These are phyloP conservation scores for Clavispora vitiphila DNA, from an alignment of 805 yeast genomes.

Conservation along the genomic window DNA sequence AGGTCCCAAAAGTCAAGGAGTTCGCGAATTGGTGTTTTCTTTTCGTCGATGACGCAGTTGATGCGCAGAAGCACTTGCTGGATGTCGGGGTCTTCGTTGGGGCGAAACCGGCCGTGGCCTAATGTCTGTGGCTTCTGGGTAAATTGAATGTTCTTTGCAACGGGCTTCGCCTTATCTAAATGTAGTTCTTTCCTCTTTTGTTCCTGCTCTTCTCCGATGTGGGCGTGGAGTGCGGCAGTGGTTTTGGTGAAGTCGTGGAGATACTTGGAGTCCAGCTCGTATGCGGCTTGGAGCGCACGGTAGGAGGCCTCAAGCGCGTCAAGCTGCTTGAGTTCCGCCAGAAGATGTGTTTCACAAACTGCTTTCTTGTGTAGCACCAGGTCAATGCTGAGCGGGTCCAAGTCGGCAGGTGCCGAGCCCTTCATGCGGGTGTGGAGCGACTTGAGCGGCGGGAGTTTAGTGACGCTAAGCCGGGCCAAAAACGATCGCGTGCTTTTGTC, in stretches of 20 bases:
- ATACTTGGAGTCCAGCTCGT: slow-evolving; percentile 30
- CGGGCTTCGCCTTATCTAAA: not conserved
- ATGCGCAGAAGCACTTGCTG: slow-evolving; percentile 1
- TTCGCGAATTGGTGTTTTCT: slow-evolving; percentile 1
- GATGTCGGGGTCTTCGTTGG: slow-evolving; percentile 11
- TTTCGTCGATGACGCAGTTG: not conserved
- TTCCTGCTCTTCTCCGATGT: slow-evolving; percentile 6
- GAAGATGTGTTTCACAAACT: slow-evolving; percentile 28
- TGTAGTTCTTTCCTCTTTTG: slow-evolving; percentile 4
- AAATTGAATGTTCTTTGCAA: not conserved
- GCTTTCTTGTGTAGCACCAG: slow-evolving; percentile 10
- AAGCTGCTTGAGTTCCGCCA: slow-evolving; percentile 37
- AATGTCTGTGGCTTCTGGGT: not conserved
- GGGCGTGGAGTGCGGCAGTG: slow-evolving; percentile 3
- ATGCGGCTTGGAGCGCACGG: slow-evolving; percentile 17
- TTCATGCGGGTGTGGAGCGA: slow-evolving; percentile 11
- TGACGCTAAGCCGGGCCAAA: slow-evolving; percentile 11
- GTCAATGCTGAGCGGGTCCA: slow-evolving; percentile 12
- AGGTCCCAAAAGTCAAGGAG: slow-evolving; percentile 10
- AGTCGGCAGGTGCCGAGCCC: slow-evolving; percentile 6
- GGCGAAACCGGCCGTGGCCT: slow-evolving; percentile 8
- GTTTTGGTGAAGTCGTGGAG: slow-evolving; percentile 23
- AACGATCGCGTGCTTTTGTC: slow-evolving; percentile 10
- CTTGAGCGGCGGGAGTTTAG: slow-evolving; percentile 14
- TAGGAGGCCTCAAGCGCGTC: slow-evolving; percentile 26